A percentile compares a stretch with the other conserved stretches of the same genome.
Conservation (phyloP, 345 rosid genomes). For the Arabidopsis arenosa region DNA sequence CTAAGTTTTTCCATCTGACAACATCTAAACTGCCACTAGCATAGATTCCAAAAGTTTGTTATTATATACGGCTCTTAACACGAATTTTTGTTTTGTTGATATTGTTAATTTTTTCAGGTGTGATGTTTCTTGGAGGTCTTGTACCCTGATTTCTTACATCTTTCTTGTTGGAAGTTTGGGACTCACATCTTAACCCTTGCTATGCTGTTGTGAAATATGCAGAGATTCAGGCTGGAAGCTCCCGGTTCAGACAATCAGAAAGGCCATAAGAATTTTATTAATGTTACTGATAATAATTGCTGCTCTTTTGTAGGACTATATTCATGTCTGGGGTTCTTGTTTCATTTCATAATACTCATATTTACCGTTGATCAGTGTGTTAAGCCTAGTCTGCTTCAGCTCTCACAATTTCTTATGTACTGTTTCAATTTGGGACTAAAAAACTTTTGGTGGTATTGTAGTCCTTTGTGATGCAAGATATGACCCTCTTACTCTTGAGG, state of each 20-base stretch:
- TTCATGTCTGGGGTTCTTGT: constrained; percentile 50
- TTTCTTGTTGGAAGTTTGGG: constrained; percentile 99
- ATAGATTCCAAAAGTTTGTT: constrained; percentile 6
- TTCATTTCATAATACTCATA: constrained; percentile 43
- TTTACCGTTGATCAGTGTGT: constrained; percentile 34
- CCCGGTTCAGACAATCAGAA: constrained; percentile 46
- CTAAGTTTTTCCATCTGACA: constrained; percentile 18
- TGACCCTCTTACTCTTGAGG: constrained; percentile 43
- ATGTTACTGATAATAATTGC: constrained; percentile 45
- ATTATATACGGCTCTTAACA: constrained; percentile 45
- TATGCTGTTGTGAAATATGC: constrained; percentile 99
- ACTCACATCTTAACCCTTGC: constrained; percentile 99
- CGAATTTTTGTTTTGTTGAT: constrained; percentile 58
- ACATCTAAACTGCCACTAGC: constrained; percentile 16
- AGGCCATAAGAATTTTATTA: constrained; percentile 35
- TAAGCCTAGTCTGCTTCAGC: constrained; percentile 29
- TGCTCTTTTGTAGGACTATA: constrained; percentile 56
- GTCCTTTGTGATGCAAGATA: constrained; percentile 25
- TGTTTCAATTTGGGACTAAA: constrained; percentile 8
- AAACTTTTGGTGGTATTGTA: constrained; percentile 35
- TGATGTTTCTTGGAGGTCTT: constrained; percentile 95
- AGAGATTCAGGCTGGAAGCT: constrained; percentile 65
- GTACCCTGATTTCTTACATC: constrained; percentile 94
- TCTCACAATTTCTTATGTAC: constrained; percentile 37
- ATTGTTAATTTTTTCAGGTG: constrained; percentile 71